phyloP scores from a whole-genome alignment of 192 early-diverging fungal species.

The Podila verticillata region DNA sequence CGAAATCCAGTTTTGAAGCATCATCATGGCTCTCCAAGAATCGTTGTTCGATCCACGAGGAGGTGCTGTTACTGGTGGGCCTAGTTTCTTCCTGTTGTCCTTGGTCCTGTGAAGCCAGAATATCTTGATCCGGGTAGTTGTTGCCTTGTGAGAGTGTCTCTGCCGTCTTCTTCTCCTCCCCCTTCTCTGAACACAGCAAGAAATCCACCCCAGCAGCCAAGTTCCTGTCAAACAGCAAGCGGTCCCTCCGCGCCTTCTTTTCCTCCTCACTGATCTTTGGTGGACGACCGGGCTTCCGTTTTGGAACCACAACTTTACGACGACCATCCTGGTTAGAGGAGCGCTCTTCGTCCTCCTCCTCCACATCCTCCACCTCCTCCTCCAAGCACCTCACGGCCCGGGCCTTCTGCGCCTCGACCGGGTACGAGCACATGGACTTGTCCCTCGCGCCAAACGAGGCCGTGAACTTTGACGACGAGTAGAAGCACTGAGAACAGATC shows the following conservation, averaged over 20 bases:
- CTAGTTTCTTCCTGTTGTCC: too few species aligned
- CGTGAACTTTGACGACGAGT: constrained; percentile 8
- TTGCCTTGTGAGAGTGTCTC: neutral
- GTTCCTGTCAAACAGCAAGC: constrained; percentile 12
- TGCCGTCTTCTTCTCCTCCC: too few species aligned
- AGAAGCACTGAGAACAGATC: constrained; percentile 32
- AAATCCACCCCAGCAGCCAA: constrained; percentile 18
- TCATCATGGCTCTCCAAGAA: neutral
- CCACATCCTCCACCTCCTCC: neutral
- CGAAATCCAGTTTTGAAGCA: neutral
- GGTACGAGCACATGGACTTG: constrained; percentile 27
- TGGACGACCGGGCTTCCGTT: too few species aligned
- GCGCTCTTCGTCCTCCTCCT: neutral
- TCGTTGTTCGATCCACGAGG: neutral
- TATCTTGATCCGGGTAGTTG: neutral
- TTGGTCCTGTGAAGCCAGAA: neutral
- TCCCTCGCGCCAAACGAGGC: neutral
- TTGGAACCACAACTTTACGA: too few species aligned
- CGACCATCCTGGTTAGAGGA: too few species aligned
- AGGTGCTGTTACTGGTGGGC: neutral
- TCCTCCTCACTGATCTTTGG: too few species aligned
- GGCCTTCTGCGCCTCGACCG: constrained; percentile 1
- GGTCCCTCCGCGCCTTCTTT: too few species aligned
- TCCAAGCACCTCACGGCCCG: neutral
- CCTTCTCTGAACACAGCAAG: neutral